Evolutionary conservation across 192 early-diverging fungal species (phyloP), one percentile per base, ranked within the genome.

Genomic region (Rhizoclosmatium sp.): DNA sequence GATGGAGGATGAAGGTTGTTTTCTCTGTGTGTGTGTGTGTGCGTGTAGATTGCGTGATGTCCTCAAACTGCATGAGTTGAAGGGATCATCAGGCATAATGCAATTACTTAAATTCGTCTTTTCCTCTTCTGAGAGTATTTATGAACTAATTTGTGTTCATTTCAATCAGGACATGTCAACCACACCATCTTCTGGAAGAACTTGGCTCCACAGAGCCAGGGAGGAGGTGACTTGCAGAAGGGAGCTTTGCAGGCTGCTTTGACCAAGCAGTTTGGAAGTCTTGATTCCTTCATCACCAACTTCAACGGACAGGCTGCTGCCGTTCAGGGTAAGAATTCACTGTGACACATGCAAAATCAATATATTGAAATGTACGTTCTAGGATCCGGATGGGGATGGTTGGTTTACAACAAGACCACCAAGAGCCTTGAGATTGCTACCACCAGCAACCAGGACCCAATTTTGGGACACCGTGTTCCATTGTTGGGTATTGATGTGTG

Each of bases 121-220:
- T 31, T 31, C 31, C 31, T 31, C 31, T 31, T 31, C 5, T 54
- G 51, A 54, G 51, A 65, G n/a, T 12, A 31, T 31, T 31, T 31
- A 65, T 65, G 40, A 42, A 7, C 9, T 65, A 14, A 65, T 65
- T 65, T 14, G 44, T n/a, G 5, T 40, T n/a, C 39, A 10, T 70
- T 70, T 65, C 23, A 21, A 16, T 21, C 21, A 65, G 62, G 62
- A 1, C 62, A 65, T 1, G 62, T 94, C 83, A 97, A 97, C 87
- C 94, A 95, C 86, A 88, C 88, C 71, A 91, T 99, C 60, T 99
- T 97, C 91, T 99, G 97, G 97, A 89, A 90, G 79, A 97, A 97
- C 85, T 90, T 99, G 73, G 92, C 93, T 19, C 93, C 96, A 46
- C 91, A 90, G 76, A 92, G 87, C 59, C 80, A 90, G 61, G 95